These are phyloP conservation scores for Emmonsiellopsis sp. DNA, from an alignment of 2,329 filamentous ascomycete species.

Conservation along the genomic window DNA sequence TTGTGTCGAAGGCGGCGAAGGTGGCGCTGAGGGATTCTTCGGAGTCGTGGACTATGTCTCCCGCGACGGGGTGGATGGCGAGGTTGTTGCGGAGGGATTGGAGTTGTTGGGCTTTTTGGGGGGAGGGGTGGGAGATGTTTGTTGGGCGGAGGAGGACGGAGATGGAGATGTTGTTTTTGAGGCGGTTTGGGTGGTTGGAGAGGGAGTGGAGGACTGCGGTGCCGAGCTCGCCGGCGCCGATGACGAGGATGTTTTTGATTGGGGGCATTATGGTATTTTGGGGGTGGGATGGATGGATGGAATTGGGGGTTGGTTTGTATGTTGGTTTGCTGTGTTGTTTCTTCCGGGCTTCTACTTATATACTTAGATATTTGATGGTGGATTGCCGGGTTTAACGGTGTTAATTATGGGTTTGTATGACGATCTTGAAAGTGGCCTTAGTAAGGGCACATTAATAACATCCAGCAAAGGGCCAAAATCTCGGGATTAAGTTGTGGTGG, in stretches of 20 bases:
- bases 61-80: constrained; percentile 35
- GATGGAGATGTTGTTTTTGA: constrained; percentile 26
- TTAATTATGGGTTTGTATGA: too few relatives aligned
- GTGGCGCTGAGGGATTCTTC: constrained; percentile 30
- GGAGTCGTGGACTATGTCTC: constrained; percentile 34
- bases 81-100: constrained; percentile 23
- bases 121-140: constrained; percentile 27
- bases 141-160: constrained; percentile 47
- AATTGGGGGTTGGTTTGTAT: too few relatives aligned
- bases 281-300: too few relatives aligned
- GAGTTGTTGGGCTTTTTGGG: constrained; percentile 22
- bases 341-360: too few relatives aligned
- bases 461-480: too few relatives aligned
- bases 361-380: too few relatives aligned
- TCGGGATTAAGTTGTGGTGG: too few relatives aligned
- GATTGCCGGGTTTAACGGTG: too few relatives aligned
- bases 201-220: constrained; percentile 30
- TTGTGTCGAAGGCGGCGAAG: constrained; percentile 30
- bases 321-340: too few relatives aligned
- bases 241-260: constrained; percentile 4
- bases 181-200: constrained; percentile 35
- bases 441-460: too few relatives aligned
- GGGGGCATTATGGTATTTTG: not conserved
- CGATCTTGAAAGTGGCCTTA: too few relatives aligned
- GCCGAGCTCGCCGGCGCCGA: constrained; percentile 8